Conservation (phyloP, 2,329 filamentous ascomycete genomes). For the Cytospora leucostoma region DNA sequence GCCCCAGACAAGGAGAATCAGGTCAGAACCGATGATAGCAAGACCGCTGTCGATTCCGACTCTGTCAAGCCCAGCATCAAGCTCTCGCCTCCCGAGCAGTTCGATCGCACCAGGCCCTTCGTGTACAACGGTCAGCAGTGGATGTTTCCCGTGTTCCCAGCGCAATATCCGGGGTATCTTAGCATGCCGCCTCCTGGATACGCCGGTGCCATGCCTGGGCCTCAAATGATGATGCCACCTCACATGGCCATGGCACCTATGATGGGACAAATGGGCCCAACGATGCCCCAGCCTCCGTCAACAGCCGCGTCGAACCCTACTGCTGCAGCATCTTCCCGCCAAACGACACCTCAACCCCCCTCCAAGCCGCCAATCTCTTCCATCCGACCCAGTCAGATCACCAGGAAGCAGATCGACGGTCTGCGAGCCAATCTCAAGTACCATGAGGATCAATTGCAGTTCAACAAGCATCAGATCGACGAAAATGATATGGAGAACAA, state of each 20-base stretch:
- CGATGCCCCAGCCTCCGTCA: slow-evolving; percentile 10
- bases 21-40: slow-evolving; percentile 34
- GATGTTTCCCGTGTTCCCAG: slow-evolving; percentile 39
- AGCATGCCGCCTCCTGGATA: slow-evolving; percentile 25
- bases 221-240: slow-evolving; percentile 32
- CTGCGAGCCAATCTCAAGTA: slow-evolving; percentile 57
- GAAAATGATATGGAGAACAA: slow-evolving; percentile 52
- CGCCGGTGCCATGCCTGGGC: slow-evolving; percentile 25
- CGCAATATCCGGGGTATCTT: slow-evolving; percentile 30
- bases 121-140: slow-evolving; percentile 49
- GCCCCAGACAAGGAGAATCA: slow-evolving; percentile 31
- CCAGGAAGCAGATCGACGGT: slow-evolving; percentile 56
- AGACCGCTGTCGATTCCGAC: slow-evolving; percentile 12
- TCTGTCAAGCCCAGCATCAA: slow-evolving; percentile 38
- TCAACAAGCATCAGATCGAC: slow-evolving; percentile 65
- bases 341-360: slow-evolving; percentile 31
- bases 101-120: slow-evolving; percentile 49
- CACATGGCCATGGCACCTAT: slow-evolving; percentile 30
- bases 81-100: slow-evolving; percentile 46
- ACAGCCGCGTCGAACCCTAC: slow-evolving; percentile 11
- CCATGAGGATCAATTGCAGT: slow-evolving; percentile 59
- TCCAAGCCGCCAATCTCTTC: slow-evolving; percentile 54
- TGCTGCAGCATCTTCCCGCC: slow-evolving; percentile 28
- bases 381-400: slow-evolving; percentile 62
- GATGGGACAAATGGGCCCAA: slow-evolving; percentile 20